phyloP scores from a whole-genome alignment of 345 rosid species.

The Reutealis trisperma region DNA sequence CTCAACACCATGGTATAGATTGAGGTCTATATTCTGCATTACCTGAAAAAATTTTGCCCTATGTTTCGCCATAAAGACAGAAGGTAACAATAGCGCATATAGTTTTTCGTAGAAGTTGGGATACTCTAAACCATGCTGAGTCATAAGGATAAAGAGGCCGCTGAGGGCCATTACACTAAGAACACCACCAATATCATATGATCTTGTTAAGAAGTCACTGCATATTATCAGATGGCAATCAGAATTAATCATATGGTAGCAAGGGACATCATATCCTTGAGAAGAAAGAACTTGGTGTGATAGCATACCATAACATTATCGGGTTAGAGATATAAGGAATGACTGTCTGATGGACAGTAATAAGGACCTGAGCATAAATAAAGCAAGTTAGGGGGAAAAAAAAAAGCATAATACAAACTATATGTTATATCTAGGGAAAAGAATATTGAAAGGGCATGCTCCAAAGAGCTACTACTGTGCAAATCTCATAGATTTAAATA shows the following conservation, averaged over 20 bases:
- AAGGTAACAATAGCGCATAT: conserved; percentile 73
- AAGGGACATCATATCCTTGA: not conserved
- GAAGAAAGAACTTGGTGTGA: conserved; percentile 20
- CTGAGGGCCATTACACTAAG: conserved; percentile 96
- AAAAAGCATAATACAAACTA: not conserved
- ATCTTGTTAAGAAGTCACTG: conserved; percentile 93
- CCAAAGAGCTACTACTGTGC: not conserved
- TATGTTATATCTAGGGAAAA: not conserved
- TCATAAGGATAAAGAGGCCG: conserved; percentile 90
- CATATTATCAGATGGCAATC: conserved; percentile 27
- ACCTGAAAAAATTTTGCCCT: conserved; percentile 92
- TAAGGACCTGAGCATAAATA: conserved; percentile 63
- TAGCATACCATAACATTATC: conserved; percentile 57
- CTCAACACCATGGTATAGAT: not conserved
- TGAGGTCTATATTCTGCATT: conserved; percentile 16
- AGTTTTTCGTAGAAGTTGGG: conserved; percentile 89
- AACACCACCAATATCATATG: conserved; percentile 94
- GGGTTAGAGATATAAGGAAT: conserved; percentile 81
- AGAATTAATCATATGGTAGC: not conserved
- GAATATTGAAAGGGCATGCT: not conserved
- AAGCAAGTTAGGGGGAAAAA: not conserved
- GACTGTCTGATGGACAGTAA: conserved; percentile 68
- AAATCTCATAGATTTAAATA: too few relatives aligned
- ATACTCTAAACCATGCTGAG: conserved; percentile 83
- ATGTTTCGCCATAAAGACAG: conserved; percentile 87